Evolutionary conservation across 768 basidiomycete genomes (phyloP).

Genomic region (Leccinum arenicola): DNA sequence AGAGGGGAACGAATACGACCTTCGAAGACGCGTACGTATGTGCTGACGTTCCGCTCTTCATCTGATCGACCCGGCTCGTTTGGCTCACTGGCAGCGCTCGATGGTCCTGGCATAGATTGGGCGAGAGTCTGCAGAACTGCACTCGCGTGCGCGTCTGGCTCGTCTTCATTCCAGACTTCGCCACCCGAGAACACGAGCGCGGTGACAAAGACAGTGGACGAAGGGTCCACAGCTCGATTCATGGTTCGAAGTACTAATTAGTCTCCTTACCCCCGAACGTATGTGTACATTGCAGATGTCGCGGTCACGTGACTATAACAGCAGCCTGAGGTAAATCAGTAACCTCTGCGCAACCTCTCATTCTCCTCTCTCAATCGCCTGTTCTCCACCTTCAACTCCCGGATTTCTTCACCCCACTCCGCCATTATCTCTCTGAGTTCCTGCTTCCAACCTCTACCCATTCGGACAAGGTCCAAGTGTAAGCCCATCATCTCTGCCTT

Average conservation of each 20-base stretch:
- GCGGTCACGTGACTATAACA: slow-evolving; percentile 13
- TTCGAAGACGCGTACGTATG: slow-evolving; percentile 32
- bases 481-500: slow-evolving; percentile 71
- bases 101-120: slow-evolving; percentile 12
- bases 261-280: not conserved
- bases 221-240: slow-evolving; percentile 5
- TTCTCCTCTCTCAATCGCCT: slow-evolving; percentile 65
- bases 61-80: slow-evolving; percentile 2
- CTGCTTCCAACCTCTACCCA: slow-evolving; percentile 66
- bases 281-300: not conserved
- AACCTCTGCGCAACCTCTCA: slow-evolving; percentile 48
- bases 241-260: not conserved
- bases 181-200: slow-evolving; percentile 33
- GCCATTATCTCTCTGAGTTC: slow-evolving; percentile 63
- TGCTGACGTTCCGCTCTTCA: slow-evolving; percentile 15
- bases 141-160: slow-evolving; percentile 6
- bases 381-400: slow-evolving; percentile 43
- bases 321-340: slow-evolving; percentile 25
- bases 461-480: slow-evolving; percentile 68
- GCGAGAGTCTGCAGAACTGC: slow-evolving; percentile 8
- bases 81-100: not conserved
- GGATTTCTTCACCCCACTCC: slow-evolving; percentile 58
- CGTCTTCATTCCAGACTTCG: slow-evolving; percentile 19
- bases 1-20: slow-evolving; percentile 11
- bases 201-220: slow-evolving; percentile 16